Base-by-base conservation (phyloP, 805 yeast genomes). In the Candida piceae region DNA sequence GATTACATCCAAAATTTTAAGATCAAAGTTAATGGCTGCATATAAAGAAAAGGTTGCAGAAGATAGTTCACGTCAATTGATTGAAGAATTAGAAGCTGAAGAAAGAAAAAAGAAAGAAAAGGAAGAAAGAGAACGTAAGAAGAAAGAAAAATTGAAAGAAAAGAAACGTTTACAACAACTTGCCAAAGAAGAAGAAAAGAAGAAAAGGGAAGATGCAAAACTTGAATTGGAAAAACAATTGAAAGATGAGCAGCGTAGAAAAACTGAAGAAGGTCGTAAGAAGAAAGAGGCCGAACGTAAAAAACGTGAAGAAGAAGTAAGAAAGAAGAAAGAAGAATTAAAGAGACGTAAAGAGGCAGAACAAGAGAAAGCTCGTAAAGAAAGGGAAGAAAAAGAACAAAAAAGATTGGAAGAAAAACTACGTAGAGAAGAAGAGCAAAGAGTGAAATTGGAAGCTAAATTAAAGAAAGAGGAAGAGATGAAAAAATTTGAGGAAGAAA, bases 21-120 rank as follows among this genome's bases (percentile, higher is more conserved):
- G 84, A 51, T 79, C 76, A 46, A 72, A 87, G 31, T 73, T 89
- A 22, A 67, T 84, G 51, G 76, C 72, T 21, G 85, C 95, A 0
- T 88, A 80, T 53, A 83, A 84, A 43, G 89, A 82, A 49, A 82
- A 78, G 45, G 75, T 83, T 32, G 89, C 95, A 10, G 86, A 82
- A 41, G 93, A 84, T 49, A 70, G 80, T 40, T 72, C 82, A 9
- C 64, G 70, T 39, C 74, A 71, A 41, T 66, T 83, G 44, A 67
- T 83, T 41, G 77, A 72, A 52, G 90, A 83, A 51, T 63, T 82
- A 31, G 88, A 82, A 46, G 80, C 77, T 7, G 90, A 81, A 58
- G 81, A 79, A 44, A 64, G 63, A 32, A 76, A 78, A 31, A 74
- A 78, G 57, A 78, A 72, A 52, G 84, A 76, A 34, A 76, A 72